These are phyloP conservation scores for Diaporthe sp. DNA, from an alignment of 2,329 filamentous ascomycete species.

Conservation along the genomic window DNA sequence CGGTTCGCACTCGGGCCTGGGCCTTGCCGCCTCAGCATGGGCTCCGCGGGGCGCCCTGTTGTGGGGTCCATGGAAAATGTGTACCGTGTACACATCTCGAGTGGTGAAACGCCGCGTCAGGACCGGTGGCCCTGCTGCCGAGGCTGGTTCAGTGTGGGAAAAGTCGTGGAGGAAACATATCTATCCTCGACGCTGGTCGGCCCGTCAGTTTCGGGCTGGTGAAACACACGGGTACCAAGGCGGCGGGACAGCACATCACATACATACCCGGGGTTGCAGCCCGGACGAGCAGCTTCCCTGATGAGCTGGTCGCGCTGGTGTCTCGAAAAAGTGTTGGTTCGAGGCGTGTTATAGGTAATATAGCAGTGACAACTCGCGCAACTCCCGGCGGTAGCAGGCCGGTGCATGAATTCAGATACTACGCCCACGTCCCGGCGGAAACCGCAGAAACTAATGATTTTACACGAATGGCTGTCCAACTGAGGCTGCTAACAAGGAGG, in stretches of 20 bases:
- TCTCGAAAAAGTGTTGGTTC: background rate
- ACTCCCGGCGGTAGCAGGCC: background rate
- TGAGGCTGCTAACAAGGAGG: background rate
- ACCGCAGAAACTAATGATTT: background rate
- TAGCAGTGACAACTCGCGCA: background rate
- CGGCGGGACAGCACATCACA: background rate
- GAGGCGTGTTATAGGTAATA: background rate
- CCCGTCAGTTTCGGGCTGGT: conserved; percentile 6
- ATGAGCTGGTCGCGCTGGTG: conserved; percentile 6
- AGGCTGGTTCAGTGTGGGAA: background rate
- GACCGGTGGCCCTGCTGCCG: background rate
- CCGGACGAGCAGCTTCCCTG: background rate
- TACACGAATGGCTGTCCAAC: background rate
- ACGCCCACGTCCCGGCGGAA: background rate
- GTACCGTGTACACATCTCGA: background rate
- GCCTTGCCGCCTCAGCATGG: background rate
- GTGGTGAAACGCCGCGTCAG: conserved; percentile 12
- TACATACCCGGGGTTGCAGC: background rate
- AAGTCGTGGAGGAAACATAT: background rate
- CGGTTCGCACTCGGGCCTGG: background rate
- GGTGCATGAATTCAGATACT: background rate
- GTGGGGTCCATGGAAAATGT: background rate
- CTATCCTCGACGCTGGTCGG: conserved; percentile 17
- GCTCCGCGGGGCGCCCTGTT: background rate
- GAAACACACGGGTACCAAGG: background rate